Evolutionary conservation across 257 asterid species (phyloP).

Genomic region (Phtheirospermum japonicum): DNA sequence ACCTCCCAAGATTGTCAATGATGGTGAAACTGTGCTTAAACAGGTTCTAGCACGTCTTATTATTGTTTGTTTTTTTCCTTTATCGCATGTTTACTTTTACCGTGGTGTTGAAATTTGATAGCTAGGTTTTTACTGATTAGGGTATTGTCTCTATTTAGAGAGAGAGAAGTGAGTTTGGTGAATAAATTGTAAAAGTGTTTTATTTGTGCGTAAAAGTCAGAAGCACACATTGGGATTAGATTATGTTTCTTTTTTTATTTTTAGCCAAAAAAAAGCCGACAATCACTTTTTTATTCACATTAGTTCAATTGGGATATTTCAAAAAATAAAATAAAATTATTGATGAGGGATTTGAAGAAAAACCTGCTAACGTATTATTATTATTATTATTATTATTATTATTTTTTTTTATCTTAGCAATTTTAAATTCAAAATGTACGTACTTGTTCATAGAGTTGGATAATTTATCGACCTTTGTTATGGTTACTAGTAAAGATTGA

Average conservation of each 20-base stretch:
- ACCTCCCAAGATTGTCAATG: conserved; percentile 91
- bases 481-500: conserved; percentile 68
- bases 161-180: background rate
- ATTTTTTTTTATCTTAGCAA: too few relatives aligned
- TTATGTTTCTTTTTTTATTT: too few relatives aligned
- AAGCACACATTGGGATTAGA: too few relatives aligned
- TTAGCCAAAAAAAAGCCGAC: too few relatives aligned
- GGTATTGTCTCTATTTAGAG: background rate
- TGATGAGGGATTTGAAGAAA: too few relatives aligned
- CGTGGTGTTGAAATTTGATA: background rate
- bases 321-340: too few relatives aligned
- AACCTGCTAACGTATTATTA: too few relatives aligned
- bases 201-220: background rate
- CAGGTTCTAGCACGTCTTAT: conserved; percentile 46
- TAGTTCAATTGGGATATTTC: too few relatives aligned
- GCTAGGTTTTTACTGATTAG: background rate
- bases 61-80: background rate
- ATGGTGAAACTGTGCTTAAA: conserved; percentile 90
- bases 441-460: too few relatives aligned
- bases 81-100: background rate
- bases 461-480: conserved; percentile 29
- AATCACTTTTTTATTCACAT: too few relatives aligned
- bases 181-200: background rate
- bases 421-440: too few relatives aligned
- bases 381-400: too few relatives aligned